Percentiles rank a stretch among this genome's conserved stretches.
Evolutionary conservation across 2,329 filamentous ascomycete species (phyloP).

Genomic region (Cladophialophora exuberans): DNA sequence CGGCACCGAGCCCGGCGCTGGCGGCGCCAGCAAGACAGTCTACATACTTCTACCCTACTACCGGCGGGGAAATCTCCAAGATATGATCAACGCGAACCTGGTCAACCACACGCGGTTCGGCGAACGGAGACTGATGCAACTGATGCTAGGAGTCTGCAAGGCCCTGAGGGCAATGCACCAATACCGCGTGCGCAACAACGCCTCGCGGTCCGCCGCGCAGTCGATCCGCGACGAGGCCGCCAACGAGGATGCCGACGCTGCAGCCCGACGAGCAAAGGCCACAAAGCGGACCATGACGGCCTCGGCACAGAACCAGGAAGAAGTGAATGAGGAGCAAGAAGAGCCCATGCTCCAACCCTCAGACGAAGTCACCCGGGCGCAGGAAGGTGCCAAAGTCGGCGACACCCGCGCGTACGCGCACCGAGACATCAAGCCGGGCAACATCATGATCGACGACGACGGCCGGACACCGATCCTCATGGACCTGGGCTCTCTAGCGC

Average conservation of each 20-base stretch:
- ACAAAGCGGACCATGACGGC: conserved; percentile 48
- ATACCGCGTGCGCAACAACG: conserved; percentile 65
- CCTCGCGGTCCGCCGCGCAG: conserved; percentile 54
- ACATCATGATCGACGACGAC: conserved; percentile 97
- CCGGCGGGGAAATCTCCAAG: conserved; percentile 90
- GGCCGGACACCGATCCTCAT: conserved; percentile 90
- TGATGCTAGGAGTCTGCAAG: conserved; percentile 90
- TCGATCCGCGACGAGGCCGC: conserved; percentile 59
- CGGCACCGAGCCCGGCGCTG: conserved; percentile 49
- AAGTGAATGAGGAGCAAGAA: conserved; percentile 74
- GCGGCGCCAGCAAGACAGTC: conserved; percentile 81
- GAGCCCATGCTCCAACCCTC: conserved; percentile 74
- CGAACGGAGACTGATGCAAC: conserved; percentile 80
- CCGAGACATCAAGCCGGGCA: conserved; percentile 95
- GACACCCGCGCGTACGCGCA: conserved; percentile 83
- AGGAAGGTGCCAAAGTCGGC: conserved; percentile 70
- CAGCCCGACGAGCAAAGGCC: conserved; percentile 41
- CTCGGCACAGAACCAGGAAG: conserved; percentile 56
- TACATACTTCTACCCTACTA: conserved; percentile 98
- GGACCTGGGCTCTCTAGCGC: conserved; percentile 91
- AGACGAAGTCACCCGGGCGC: conserved; percentile 68
- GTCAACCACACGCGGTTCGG: conserved; percentile 93
- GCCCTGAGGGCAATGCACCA: conserved; percentile 90
- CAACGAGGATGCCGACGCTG: conserved; percentile 53
- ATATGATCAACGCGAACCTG: conserved; percentile 97